phyloP scores from a whole-genome alignment of 805 yeast genomes.

The Yamadazyma philogaea region DNA sequence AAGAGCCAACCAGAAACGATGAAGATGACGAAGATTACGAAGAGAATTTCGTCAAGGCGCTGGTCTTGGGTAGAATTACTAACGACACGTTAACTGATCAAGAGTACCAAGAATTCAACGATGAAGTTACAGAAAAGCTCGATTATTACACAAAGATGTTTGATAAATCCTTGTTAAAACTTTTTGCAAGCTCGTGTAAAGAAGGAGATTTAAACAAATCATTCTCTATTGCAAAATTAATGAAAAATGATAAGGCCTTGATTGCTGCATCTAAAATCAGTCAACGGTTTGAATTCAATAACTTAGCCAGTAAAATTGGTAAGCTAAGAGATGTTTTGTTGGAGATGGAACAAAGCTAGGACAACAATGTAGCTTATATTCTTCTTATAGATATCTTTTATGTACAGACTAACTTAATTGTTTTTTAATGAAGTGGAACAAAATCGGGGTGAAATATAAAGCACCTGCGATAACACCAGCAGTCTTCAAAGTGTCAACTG shows the following conservation, averaged over 20 bases:
- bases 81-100: constrained; percentile 47
- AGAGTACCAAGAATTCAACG: constrained; percentile 28
- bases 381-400: neutral
- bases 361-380: neutral
- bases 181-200: constrained; percentile 72
- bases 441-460: constrained; percentile 57
- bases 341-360: constrained; percentile 15
- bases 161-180: constrained; percentile 74
- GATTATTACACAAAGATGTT: constrained; percentile 51
- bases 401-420: constrained; percentile 29
- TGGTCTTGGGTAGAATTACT: constrained; percentile 58
- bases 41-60: constrained; percentile 60
- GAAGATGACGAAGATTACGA: constrained; percentile 47
- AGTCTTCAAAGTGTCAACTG: constrained; percentile 53
- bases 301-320: constrained; percentile 36
- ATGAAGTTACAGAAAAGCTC: constrained; percentile 49
- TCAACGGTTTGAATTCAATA: constrained; percentile 49
- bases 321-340: constrained; percentile 36
- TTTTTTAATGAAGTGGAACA: constrained; percentile 52
- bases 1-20: constrained; percentile 20
- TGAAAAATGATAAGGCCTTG: constrained; percentile 75
- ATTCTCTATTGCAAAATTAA: constrained; percentile 60
- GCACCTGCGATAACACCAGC: constrained; percentile 66
- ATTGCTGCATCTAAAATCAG: constrained; percentile 84
- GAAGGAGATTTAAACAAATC: constrained; percentile 66